phyloP scores from a whole-genome alignment of 805 yeast species.

The Saccharomyces mikatae region DNA sequence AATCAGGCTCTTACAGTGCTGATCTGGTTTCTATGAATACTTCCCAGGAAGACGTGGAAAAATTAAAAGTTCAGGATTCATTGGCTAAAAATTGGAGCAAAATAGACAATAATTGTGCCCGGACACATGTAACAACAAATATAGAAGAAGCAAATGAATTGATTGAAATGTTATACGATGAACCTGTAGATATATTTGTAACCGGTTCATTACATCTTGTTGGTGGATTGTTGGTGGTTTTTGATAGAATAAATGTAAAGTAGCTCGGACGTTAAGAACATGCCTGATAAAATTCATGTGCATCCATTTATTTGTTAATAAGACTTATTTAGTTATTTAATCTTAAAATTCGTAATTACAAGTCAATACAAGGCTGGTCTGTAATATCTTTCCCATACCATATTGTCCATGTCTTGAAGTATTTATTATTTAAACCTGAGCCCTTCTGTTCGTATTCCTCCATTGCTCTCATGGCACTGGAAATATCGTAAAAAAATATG shows the following conservation, averaged over 20 bases:
- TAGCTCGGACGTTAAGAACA: neutral
- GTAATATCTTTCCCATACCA: conserved; percentile 64
- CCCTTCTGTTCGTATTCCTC: conserved; percentile 32
- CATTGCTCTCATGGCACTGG: conserved; percentile 54
- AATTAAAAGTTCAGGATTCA: conserved; percentile 69
- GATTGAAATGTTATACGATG: conserved; percentile 32
- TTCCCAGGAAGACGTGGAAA: conserved; percentile 68
- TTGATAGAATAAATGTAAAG: conserved; percentile 39
- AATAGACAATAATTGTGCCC: conserved; percentile 35
- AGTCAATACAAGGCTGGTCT: conserved; percentile 42
- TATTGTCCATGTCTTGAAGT: conserved; percentile 47
- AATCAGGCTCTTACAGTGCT: conserved; percentile 65
- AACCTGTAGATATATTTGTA: conserved; percentile 62
- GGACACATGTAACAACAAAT: conserved; percentile 51
- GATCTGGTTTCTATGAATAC: conserved; percentile 84
- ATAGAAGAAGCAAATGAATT: conserved; percentile 64
- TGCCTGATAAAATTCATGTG: neutral
- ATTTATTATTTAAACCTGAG: conserved; percentile 37
- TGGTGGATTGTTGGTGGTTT: conserved; percentile 85
- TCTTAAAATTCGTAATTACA: conserved; percentile 4
- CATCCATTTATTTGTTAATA: neutral
- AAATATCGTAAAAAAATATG: conserved; percentile 49
- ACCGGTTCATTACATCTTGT: conserved; percentile 91
- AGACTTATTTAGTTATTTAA: neutral
- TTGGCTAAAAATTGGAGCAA: conserved; percentile 64